A percentile compares a stretch with the other conserved stretches of the same genome.
Conservation (phyloP, 2,329 filamentous ascomycete species). For the Beauveria bassiana region DNA sequence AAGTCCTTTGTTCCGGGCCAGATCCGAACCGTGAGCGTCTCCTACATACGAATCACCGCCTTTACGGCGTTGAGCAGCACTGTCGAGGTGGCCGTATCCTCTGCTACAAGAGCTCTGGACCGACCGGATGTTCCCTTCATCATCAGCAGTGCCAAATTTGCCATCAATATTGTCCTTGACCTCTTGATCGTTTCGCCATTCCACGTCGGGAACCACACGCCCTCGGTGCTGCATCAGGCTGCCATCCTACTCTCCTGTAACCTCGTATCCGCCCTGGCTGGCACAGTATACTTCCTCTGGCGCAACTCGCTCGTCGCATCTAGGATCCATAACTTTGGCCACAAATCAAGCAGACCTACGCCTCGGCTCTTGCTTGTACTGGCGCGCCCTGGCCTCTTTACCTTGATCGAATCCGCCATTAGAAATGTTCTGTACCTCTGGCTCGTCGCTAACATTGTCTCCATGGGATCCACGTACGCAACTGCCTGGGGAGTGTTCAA, state of each 20-base stretch:
- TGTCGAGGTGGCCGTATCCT: slow-evolving; percentile 54
- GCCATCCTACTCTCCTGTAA: slow-evolving; percentile 55
- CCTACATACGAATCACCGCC: slow-evolving; percentile 56
- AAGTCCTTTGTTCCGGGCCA: slow-evolving; percentile 54
- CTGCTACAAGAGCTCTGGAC: slow-evolving; percentile 57
- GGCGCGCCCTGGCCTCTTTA: slow-evolving; percentile 48
- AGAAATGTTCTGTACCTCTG: slow-evolving; percentile 65
- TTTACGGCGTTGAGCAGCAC: slow-evolving; percentile 56
- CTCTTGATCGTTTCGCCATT: slow-evolving; percentile 59
- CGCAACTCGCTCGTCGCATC: background rate
- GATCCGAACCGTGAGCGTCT: slow-evolving; percentile 48
- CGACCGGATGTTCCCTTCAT: slow-evolving; percentile 61
- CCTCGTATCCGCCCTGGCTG: slow-evolving; percentile 44
- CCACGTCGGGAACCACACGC: slow-evolving; percentile 45
- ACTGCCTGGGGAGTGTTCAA: slow-evolving; percentile 69
- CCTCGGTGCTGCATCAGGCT: slow-evolving; percentile 58
- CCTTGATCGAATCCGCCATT: slow-evolving; percentile 56
- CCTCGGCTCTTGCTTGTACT: slow-evolving; percentile 41
- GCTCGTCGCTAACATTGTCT: slow-evolving; percentile 57
- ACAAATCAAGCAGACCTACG: slow-evolving; percentile 25
- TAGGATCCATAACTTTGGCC: background rate
- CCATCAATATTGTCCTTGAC: slow-evolving; percentile 59
- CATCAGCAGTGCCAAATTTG: slow-evolving; percentile 56
- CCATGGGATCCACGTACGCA: slow-evolving; percentile 55
- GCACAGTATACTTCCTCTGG: slow-evolving; percentile 51